Evolutionary conservation across 2,329 filamentous ascomycete species (phyloP).

Genomic region (Xylariales sp.): DNA sequence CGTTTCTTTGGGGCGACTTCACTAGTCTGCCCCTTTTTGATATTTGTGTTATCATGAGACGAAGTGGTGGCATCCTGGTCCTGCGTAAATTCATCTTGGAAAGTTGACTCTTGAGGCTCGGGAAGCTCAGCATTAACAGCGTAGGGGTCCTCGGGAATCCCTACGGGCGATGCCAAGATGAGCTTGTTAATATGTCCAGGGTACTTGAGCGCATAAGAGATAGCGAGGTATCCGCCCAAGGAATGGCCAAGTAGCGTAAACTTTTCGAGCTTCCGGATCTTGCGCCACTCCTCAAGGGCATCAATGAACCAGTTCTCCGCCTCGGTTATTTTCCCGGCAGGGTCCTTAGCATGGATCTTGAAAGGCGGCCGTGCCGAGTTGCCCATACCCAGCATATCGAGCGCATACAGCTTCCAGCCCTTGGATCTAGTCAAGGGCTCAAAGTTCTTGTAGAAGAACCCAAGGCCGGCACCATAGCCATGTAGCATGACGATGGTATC

Average conservation of each 20-base stretch:
- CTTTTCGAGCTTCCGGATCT: slow-evolving; percentile 80
- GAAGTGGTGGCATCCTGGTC: slow-evolving; percentile 51
- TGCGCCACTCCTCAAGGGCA: slow-evolving; percentile 91
- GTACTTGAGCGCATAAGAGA: slow-evolving; percentile 95
- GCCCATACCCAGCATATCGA: slow-evolving; percentile 96
- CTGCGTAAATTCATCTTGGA: slow-evolving; percentile 75
- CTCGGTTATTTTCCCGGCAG: slow-evolving; percentile 75
- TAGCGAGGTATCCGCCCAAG: slow-evolving; percentile 89
- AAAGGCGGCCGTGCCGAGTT: slow-evolving; percentile 81
- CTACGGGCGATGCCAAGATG: slow-evolving; percentile 90
- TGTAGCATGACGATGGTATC: slow-evolving; percentile 94
- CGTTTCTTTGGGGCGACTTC: slow-evolving; percentile 34
- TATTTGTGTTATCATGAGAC: slow-evolving; percentile 22
- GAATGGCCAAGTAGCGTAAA: slow-evolving; percentile 94
- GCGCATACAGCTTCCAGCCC: slow-evolving; percentile 85
- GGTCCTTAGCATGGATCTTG: slow-evolving; percentile 77
- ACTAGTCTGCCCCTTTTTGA: slow-evolving; percentile 19
- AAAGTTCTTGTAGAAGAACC: slow-evolving; percentile 98
- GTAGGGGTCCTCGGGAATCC: slow-evolving; percentile 90
- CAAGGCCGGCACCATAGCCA: slow-evolving; percentile 91
- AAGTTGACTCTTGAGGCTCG: slow-evolving; percentile 66
- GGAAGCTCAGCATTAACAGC: slow-evolving; percentile 78
- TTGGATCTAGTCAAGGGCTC: slow-evolving; percentile 74
- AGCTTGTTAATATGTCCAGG: slow-evolving; percentile 93
- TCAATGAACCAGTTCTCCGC: slow-evolving; percentile 96